phyloP scores from a whole-genome alignment of 164 flowering plant species.

The Paratinospora sagittata region DNA sequence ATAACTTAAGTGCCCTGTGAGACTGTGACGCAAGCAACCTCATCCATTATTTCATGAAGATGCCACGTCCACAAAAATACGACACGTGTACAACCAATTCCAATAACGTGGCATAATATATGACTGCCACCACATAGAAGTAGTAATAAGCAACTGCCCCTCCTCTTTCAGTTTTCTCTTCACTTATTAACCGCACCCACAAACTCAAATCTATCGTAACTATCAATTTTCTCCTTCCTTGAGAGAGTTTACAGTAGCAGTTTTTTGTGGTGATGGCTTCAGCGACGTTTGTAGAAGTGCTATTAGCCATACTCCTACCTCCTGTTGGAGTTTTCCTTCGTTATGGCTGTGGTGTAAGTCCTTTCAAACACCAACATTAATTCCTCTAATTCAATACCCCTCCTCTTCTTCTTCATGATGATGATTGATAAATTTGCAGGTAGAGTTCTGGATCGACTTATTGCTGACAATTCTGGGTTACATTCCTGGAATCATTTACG shows the following conservation, averaged over 20 bases:
- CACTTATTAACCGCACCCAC: background rate
- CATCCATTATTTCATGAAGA: too few relatives aligned
- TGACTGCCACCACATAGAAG: background rate
- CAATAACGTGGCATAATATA: background rate
- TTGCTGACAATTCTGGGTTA: slow-evolving; percentile 36
- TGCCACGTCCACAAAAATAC: background rate
- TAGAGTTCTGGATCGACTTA: slow-evolving; percentile 35
- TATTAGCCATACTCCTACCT: slow-evolving; percentile 35
- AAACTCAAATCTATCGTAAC: background rate
- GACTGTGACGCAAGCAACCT: too few relatives aligned
- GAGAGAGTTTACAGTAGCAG: too few relatives aligned
- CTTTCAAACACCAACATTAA: background rate
- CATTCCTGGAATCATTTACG: slow-evolving; percentile 39
- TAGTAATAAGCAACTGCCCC: background rate
- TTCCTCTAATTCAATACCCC: too few relatives aligned
- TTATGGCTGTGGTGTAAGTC: slow-evolving; percentile 34
- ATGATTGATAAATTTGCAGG: slow-evolving; percentile 16
- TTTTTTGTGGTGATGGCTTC: slow-evolving; percentile 22
- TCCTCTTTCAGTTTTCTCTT: background rate
- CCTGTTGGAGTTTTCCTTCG: slow-evolving; percentile 45
- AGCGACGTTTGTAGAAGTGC: slow-evolving; percentile 31
- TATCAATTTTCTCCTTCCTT: too few relatives aligned
- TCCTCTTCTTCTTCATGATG: background rate
- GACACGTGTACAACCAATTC: background rate
- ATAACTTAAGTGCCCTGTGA: too few relatives aligned